These are phyloP conservation scores for Trypanosoma theileri DNA, from an alignment of 208 protist species.

Conservation along the genomic window DNA sequence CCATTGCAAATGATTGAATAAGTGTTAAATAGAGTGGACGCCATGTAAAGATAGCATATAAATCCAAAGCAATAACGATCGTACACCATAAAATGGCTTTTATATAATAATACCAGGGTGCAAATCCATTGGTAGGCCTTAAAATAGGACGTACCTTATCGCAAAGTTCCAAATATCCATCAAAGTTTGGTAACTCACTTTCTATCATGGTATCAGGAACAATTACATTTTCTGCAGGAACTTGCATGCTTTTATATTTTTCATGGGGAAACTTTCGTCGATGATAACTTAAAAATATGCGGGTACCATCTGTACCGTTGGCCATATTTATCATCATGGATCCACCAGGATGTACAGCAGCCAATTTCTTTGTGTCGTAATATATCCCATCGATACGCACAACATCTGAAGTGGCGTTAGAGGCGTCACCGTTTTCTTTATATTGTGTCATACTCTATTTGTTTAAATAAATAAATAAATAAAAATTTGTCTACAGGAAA, in stretches of 20 bases:
- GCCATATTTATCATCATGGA: constrained; percentile 70
- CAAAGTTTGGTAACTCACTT: constrained; percentile 48
- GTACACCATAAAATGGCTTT: constrained; percentile 56
- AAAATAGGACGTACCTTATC: constrained; percentile 52
- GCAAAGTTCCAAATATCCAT: constrained; percentile 70
- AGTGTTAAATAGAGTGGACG: constrained; percentile 56
- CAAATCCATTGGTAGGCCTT: constrained; percentile 61
- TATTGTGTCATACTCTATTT: not conserved
- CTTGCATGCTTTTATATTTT: not conserved
- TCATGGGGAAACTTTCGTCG: constrained; percentile 72
- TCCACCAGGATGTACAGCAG: constrained; percentile 62
- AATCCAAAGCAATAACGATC: constrained; percentile 59
- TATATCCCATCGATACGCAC: constrained; percentile 76
- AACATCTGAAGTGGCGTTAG: constrained; percentile 33
- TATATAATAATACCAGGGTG: constrained; percentile 75
- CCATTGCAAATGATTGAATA: constrained; percentile 73
- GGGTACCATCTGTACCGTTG: constrained; percentile 70
- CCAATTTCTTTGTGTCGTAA: constrained; percentile 73
- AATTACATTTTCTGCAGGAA: constrained; percentile 25
- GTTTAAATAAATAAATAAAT: constrained; percentile 19
- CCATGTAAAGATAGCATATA: constrained; percentile 62
- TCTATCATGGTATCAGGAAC: constrained; percentile 41
- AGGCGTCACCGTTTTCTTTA: not conserved
- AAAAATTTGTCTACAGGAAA: not conserved
- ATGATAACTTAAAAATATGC: constrained; percentile 74